Percentiles rank a stretch among this genome's conserved stretches.
Conservation (phyloP, 176 grass and related monocot species). For the Zea mays region DNA sequence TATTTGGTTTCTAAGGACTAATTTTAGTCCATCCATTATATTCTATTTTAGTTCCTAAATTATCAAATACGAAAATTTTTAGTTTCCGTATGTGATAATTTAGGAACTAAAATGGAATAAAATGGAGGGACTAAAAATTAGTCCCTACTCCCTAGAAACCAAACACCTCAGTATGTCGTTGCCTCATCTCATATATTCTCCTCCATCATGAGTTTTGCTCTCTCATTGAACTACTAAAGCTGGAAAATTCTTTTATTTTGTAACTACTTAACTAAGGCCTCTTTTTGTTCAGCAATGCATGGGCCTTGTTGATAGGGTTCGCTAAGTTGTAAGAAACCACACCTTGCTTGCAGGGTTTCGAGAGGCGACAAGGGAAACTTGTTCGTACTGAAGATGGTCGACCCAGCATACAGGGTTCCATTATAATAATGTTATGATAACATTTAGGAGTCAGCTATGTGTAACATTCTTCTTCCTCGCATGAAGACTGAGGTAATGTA, state of each 20-base stretch:
- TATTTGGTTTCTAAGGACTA: too few relatives aligned
- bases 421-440: constrained; percentile 40
- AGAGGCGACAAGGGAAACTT: constrained; percentile 91
- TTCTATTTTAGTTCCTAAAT: too few relatives aligned
- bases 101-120: too few relatives aligned
- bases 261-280: neutral
- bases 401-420: constrained; percentile 82
- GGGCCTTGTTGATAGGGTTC: neutral
- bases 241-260: neutral
- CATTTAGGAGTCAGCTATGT: constrained; percentile 10
- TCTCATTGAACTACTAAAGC: constrained; percentile 1
- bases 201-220: constrained; percentile 23
- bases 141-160: too few relatives aligned
- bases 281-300: neutral
- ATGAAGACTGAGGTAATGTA: neutral
- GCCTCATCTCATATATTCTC: neutral
- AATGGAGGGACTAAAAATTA: too few relatives aligned
- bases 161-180: neutral
- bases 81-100: too few relatives aligned
- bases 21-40: neutral
- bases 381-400: constrained; percentile 88
- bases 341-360: constrained; percentile 61
- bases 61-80: too few relatives aligned
- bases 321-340: constrained; percentile 15
- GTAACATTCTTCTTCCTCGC: constrained; percentile 1